Percentiles rank a stretch among this genome's conserved stretches.
phyloP scores from a whole-genome alignment of 345 rosid species.

The Eucalyptus marginata region DNA sequence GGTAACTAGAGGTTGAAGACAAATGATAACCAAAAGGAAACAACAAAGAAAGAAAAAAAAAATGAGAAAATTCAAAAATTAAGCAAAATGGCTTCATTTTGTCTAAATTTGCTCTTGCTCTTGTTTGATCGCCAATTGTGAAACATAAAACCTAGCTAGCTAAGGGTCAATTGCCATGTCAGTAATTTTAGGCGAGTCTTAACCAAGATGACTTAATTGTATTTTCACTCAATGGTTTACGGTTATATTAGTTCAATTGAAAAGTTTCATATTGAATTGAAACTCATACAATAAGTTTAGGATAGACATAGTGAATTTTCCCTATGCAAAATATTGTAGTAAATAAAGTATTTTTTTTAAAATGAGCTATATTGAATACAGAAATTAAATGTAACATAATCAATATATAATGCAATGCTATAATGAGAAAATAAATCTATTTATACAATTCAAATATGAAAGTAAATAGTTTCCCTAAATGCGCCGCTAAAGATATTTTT shows the following conservation, averaged over 20 bases:
- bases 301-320: not conserved
- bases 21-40: not conserved
- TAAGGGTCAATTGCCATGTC: rapidly evolving
- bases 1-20: not conserved
- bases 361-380: too few species aligned
- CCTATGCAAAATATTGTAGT: not conserved
- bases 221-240: not conserved
- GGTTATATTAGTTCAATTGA: not conserved
- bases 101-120: not conserved
- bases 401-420: too few species aligned
- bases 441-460: too few species aligned
- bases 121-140: not conserved
- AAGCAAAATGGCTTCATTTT: not conserved
- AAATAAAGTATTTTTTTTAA: too few species aligned
- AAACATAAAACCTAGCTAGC: not conserved
- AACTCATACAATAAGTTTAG: not conserved
- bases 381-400: too few species aligned
- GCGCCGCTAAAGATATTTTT: too few species aligned
- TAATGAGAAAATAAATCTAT: too few species aligned
- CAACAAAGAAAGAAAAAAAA: too few species aligned
- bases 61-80: too few species aligned
- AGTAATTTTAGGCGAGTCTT: not conserved
- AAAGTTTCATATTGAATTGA: not conserved
- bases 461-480: too few species aligned
- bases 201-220: not conserved